Evolutionary conservation across 768 basidiomycete species (phyloP).

Genomic region (Artomyces pyxidatus): DNA sequence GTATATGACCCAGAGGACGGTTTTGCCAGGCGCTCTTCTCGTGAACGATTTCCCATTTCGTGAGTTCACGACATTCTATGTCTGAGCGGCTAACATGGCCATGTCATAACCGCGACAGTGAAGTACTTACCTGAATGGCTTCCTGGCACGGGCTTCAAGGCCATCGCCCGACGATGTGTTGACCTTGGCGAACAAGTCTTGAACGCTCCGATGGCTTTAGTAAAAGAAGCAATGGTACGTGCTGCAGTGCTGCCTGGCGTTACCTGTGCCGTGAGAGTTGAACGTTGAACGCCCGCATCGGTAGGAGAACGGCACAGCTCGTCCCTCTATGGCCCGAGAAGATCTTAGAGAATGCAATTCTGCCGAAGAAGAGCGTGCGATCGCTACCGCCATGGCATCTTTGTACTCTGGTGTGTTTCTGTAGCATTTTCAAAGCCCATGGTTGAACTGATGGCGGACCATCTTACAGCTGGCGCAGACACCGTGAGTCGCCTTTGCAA

Average conservation of each 20-base stretch:
- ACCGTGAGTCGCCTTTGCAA: constrained; percentile 35
- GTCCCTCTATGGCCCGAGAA: neutral
- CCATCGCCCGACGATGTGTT: constrained; percentile 54
- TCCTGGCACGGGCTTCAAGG: constrained; percentile 61
- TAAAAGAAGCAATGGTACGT: constrained; percentile 47
- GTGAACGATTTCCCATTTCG: neutral
- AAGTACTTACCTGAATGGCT: constrained; percentile 55
- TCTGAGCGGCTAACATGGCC: neutral
- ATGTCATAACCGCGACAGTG: constrained; percentile 23
- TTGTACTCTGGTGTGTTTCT: neutral
- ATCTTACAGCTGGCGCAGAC: constrained; percentile 46
- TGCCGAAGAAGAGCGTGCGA: neutral
- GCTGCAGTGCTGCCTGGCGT: neutral
- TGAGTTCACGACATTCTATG: neutral
- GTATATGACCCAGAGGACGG: neutral
- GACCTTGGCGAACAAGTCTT: constrained; percentile 56
- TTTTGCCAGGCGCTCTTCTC: neutral
- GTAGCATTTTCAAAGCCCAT: neutral
- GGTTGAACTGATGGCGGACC: constrained; percentile 7
- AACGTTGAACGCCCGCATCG: neutral
- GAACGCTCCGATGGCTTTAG: constrained; percentile 53
- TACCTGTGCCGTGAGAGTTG: neutral
- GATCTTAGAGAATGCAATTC: neutral
- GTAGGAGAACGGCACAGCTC: neutral
- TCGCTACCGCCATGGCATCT: neutral